Evolutionary conservation across 208 protist genomes (phyloP).

Genomic region (Leishmania tropica): DNA sequence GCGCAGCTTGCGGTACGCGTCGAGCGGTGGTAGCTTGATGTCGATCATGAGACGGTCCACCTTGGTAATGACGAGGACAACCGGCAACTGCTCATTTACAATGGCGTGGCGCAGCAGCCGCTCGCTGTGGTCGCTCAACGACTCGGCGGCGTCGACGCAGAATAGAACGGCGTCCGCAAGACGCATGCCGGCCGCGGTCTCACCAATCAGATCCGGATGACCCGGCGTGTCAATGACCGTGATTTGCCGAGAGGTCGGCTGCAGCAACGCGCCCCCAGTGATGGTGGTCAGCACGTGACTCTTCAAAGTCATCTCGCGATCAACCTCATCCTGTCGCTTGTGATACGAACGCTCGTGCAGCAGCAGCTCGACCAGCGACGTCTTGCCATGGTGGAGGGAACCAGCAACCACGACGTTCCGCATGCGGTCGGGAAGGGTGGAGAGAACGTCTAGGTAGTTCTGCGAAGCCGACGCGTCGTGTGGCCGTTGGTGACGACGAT

Average conservation of each 20-base stretch:
- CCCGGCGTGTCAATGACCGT: slow-evolving; percentile 99
- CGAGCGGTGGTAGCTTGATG: slow-evolving; percentile 97
- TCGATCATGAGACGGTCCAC: slow-evolving; percentile 99
- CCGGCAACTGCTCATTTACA: slow-evolving; percentile 71
- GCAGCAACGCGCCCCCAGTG: slow-evolving; percentile 41
- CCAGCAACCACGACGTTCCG: slow-evolving; percentile 96
- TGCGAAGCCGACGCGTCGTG: slow-evolving; percentile 7
- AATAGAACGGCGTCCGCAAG: slow-evolving; percentile 96
- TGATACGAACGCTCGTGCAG: slow-evolving; percentile 43
- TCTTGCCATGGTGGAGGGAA: slow-evolving; percentile 98
- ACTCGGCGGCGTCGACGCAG: slow-evolving; percentile 98
- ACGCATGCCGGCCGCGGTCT: slow-evolving; percentile 93
- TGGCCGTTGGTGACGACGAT: not conserved
- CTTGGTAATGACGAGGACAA: slow-evolving; percentile 97
- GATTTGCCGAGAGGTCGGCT: slow-evolving; percentile 78
- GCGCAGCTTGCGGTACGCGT: slow-evolving; percentile 98
- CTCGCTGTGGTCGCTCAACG: slow-evolving; percentile 85
- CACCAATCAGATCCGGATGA: slow-evolving; percentile 97
- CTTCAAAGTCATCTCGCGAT: slow-evolving; percentile 71
- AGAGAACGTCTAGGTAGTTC: slow-evolving; percentile 52
- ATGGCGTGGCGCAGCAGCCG: slow-evolving; percentile 87
- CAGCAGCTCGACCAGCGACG: slow-evolving; percentile 92
- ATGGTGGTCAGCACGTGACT: slow-evolving; percentile 66
- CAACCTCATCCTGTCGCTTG: slow-evolving; percentile 62
- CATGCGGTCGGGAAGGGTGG: slow-evolving; percentile 75